Base-by-base conservation (phyloP, 2,329 filamentous ascomycete species). In the Colletotrichum endophyticum region DNA sequence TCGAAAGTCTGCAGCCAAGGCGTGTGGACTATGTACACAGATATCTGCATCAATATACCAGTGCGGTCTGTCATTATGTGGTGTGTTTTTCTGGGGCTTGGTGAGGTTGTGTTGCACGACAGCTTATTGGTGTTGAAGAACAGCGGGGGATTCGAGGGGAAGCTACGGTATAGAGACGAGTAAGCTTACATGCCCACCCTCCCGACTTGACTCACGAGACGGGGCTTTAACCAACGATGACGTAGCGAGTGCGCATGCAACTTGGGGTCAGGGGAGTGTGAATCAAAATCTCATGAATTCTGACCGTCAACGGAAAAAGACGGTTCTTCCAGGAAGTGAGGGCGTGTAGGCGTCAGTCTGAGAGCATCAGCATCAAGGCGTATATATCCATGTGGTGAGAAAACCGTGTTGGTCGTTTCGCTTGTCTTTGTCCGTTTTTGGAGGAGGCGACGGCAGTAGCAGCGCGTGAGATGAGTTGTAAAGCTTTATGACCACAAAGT, bases 41-140 rank as follows among this genome's bases (percentile, higher is more conserved):
- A 69, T 53, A 57, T 76, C 28, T 59, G 34, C 64, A 76, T 73
- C 70, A 76, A 73, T 72, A 73, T 53, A 73, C 34, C 70, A 57
- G 32, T 59, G 19, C 16, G 34, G n/a, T 30, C 16, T 53, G n/a
- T 30, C 22, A 16, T 27, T 15, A 22, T 19, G 7, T 8, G 15
- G 15, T 28, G 9, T 4, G n/a, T 12, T 7, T 44, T 1, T 16
- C 57, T 32, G 12, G 19, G 16, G n/a, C 3, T n/a, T 7, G 44
- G n/a, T 49, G n/a, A 9, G 3, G n/a, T 49, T 13, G 11, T 22
- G 44, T 49, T 22, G 44, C 44, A 49, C 44, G 44, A 13, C 44
- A 49, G n/a, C 44, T 13, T 61, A 19, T 32, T 32, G 57, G 19
- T 49, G n/a, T 22, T 13, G 6, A 12, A 11, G 44, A 49, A 49